phyloP scores from a whole-genome alignment of 768 basidiomycete species.

The Boletus sensibilis region DNA sequence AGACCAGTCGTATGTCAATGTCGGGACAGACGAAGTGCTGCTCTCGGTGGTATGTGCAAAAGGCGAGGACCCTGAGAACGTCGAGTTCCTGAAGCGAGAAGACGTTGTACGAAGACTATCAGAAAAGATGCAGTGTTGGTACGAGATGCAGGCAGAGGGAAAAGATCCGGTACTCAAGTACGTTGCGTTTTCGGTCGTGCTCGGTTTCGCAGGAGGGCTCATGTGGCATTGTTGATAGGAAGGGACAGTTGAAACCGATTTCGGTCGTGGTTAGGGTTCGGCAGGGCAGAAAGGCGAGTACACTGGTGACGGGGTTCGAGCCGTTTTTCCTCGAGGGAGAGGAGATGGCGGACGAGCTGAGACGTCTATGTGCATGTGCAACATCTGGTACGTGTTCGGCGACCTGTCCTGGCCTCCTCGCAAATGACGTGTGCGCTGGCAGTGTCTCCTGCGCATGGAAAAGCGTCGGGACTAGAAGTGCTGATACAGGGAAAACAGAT shows the following conservation, averaged over 20 bases:
- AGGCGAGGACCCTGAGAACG: conserved; percentile 24
- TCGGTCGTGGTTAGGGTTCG: conserved; percentile 66
- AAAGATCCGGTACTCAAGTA: conserved; percentile 61
- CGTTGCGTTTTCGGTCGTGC: conserved; percentile 22
- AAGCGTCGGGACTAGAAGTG: conserved; percentile 61
- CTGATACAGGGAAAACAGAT: conserved; percentile 85
- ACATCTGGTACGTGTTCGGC: conserved; percentile 58
- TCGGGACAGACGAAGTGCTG: conserved; percentile 47
- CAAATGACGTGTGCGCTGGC: background rate
- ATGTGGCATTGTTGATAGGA: conserved; percentile 43
- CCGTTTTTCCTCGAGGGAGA: conserved; percentile 68
- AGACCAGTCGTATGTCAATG: conserved; percentile 69
- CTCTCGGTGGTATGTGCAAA: conserved; percentile 38
- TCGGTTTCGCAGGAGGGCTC: background rate
- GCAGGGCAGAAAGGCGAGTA: conserved; percentile 77
- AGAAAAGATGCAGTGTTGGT: conserved; percentile 75
- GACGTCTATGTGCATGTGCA: conserved; percentile 73
- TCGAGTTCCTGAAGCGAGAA: conserved; percentile 65
- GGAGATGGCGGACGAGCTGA: conserved; percentile 74
- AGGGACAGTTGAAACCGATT: conserved; percentile 73
- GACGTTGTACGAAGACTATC: conserved; percentile 55
- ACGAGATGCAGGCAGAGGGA: conserved; percentile 57
- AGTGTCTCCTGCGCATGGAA: conserved; percentile 66
- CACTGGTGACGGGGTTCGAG: conserved; percentile 78
- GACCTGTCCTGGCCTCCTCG: background rate